These are phyloP conservation scores for Erucastrum elatum DNA, from an alignment of 345 rosid genomes.

Conservation along the genomic window DNA sequence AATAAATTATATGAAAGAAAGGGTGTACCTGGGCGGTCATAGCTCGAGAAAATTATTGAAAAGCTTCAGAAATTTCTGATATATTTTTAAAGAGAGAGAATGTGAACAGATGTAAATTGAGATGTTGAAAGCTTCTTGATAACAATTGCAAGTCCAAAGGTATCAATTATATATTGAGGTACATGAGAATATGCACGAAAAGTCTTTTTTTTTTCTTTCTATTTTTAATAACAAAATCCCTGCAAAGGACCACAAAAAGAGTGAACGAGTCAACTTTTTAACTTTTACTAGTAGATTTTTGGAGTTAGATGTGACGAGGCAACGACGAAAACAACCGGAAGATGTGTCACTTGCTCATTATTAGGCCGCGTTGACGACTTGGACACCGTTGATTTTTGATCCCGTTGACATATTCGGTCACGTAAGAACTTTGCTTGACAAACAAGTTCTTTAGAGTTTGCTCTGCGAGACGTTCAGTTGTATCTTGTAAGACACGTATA, in stretches of 20 bases:
- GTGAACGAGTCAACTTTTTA: background rate
- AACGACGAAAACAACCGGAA: conserved; percentile 1
- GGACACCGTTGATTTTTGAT: conserved; percentile 10
- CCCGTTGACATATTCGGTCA: background rate
- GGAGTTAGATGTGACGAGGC: background rate
- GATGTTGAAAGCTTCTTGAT: conserved; percentile 22
- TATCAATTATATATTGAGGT: background rate
- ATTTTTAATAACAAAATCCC: background rate
- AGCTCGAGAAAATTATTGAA: conserved; percentile 12
- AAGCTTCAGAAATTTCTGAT: conserved; percentile 11
- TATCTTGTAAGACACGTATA: background rate
- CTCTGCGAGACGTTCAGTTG: background rate
- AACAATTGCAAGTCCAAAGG: background rate
- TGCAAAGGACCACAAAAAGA: background rate
- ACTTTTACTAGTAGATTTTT: background rate
- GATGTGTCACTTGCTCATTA: background rate
- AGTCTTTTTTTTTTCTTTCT: background rate
- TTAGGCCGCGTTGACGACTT: conserved; percentile 2
- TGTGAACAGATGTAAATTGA: background rate
- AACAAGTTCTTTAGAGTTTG: conserved; percentile 6
- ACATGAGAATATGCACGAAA: background rate
- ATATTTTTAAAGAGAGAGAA: background rate
- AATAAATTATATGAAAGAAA: background rate
- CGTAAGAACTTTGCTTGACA: conserved; percentile 10
- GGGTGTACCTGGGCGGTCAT: conserved; percentile 22